A percentile compares a stretch with the other conserved stretches of the same genome.
Evolutionary conservation across 148 eudicot species (phyloP).

Genomic region (Heliosperma pusillum): DNA sequence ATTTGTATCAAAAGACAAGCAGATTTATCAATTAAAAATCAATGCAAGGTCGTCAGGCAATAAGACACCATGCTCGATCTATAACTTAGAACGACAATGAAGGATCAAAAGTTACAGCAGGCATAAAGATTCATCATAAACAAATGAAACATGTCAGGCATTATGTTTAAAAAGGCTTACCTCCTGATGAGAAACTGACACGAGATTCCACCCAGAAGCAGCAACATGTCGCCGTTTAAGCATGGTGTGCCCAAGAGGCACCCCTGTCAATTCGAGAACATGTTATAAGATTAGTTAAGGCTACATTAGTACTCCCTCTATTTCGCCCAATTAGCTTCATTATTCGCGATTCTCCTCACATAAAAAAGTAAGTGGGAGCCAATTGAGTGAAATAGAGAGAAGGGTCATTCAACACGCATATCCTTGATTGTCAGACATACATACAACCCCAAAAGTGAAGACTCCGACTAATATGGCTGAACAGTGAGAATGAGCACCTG

Average conservation of each 20-base stretch:
- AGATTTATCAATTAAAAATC: background rate
- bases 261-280: conserved; percentile 43
- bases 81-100: background rate
- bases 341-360: too few relatives aligned
- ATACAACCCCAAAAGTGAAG: background rate
- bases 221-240: conserved; percentile 74
- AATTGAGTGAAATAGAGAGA: too few relatives aligned
- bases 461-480: background rate
- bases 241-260: conserved; percentile 86
- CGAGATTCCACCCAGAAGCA: conserved; percentile 86
- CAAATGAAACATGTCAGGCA: background rate
- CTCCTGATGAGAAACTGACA: conserved; percentile 65
- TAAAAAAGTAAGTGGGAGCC: too few relatives aligned
- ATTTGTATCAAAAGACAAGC: background rate
- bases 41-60: background rate
- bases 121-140: background rate
- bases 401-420: background rate
- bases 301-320: background rate
- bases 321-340: too few relatives aligned
- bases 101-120: background rate
- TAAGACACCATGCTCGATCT: background rate
- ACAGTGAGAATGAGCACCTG: conserved; percentile 38
- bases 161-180: conserved; percentile 35
- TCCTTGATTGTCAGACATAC: background rate
- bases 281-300: conserved; percentile 6